phyloP scores from a whole-genome alignment of 306 rosid genomes.

The Rosa lucieae region DNA sequence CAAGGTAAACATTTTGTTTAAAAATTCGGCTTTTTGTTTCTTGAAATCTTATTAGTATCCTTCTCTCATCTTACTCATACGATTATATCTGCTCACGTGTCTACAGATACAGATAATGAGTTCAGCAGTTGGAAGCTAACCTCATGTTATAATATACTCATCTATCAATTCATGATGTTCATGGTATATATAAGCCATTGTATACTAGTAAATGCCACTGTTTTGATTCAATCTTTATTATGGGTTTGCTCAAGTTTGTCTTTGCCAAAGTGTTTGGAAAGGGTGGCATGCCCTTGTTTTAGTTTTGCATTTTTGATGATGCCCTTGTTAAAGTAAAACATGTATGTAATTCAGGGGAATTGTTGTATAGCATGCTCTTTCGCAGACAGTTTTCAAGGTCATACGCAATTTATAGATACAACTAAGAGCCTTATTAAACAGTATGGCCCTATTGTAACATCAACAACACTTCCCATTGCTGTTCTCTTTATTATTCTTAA shows the following conservation, averaged over 20 bases:
- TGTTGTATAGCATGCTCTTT: conserved; percentile 3
- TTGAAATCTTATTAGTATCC: background rate
- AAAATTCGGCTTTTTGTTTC: background rate
- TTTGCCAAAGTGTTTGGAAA: conserved; percentile 18
- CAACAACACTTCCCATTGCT: background rate
- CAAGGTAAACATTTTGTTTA: conserved; percentile 48
- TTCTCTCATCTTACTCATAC: background rate
- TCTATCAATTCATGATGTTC: conserved; percentile 8
- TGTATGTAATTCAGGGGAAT: conserved; percentile 1
- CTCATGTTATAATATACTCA: background rate
- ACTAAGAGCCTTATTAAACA: background rate
- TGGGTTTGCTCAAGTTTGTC: conserved; percentile 7
- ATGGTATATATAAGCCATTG: conserved; percentile 5
- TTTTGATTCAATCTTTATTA: conserved; percentile 5
- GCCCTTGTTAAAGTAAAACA: background rate
- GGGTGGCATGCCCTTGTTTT: background rate
- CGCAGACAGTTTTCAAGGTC: conserved; percentile 2
- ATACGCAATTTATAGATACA: background rate
- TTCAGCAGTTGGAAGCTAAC: conserved; percentile 23
- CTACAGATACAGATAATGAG: conserved; percentile 45
- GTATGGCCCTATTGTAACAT: background rate
- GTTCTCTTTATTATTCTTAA: background rate
- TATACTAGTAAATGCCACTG: conserved; percentile 10
- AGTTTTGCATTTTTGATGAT: conserved; percentile 3
- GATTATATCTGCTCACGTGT: background rate